Base-by-base conservation (phyloP, 768 basidiomycete species). In the Tulasnella sp. region DNA sequence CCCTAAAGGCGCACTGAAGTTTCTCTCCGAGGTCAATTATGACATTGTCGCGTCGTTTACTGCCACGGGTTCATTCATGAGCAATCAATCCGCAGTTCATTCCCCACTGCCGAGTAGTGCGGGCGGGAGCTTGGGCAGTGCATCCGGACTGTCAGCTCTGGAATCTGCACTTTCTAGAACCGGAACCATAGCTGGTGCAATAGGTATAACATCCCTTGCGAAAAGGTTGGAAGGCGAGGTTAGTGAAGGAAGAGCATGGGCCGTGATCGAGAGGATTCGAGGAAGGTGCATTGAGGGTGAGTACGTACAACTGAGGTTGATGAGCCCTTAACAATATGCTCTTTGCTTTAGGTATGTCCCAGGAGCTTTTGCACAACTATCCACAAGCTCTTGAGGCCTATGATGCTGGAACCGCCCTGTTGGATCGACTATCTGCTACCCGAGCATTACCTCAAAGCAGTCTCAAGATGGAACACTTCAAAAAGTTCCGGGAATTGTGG, bases 221-320 rank as follows among this genome's bases (percentile, higher is more conserved):
- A 55, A 22, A 31, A 32, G 41, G 13, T 57, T 59, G 4, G 49
- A 57, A 5, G 56, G 61, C 15, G 79, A 82, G 54, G 72, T 85
- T 43, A 70, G 69, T 45, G 81, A 86, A 59, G 83, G 81, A 13
- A 72, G 75, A 59, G 75, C 72, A 22, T 89, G 83, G 84, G 74
- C 78, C 0, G 69, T 81, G 57, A 70, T 74, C 12, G 87, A 91
- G 61, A 72, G 78, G 2, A 66, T 91, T 53, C 75, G 89, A 32
- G 83, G 82, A 44, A 66, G 80, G 41, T 88, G 86, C 63, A 65
- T 91, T 22, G 75, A 83, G 71, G 89, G 89, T 86, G 31, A 56
- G 69, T 62, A 4, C 32, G 13, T 47, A 44, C 35, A 32, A 42
- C 27, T n/a, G 29, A 15, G 16, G 19, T 35, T 2, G 28, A 55